Evolutionary conservation across 257 asterid genomes (phyloP).

Genomic region (Solanum virginianum): DNA sequence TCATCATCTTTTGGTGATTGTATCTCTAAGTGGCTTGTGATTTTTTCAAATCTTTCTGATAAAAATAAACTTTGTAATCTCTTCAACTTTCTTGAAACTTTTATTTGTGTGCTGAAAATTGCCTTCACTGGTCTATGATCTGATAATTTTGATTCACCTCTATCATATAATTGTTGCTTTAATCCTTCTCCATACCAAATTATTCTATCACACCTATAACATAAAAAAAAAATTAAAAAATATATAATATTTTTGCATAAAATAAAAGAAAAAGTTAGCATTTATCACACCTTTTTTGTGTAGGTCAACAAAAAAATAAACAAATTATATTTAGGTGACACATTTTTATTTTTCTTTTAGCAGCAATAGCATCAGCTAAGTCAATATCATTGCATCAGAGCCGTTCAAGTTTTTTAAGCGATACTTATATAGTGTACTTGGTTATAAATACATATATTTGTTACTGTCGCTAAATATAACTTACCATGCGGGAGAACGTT

Average conservation of each 20-base stretch:
- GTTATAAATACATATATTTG: too few species aligned
- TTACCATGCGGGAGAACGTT: constrained; percentile 62
- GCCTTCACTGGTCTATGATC: constrained; percentile 60
- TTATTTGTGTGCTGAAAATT: constrained; percentile 29
- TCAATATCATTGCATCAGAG: not conserved
- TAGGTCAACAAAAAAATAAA: too few species aligned
- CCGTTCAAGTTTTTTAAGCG: not conserved
- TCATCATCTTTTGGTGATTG: not conserved
- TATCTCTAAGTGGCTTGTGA: constrained; percentile 4
- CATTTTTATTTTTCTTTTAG: not conserved
- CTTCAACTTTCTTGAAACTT: constrained; percentile 15
- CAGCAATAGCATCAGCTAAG: too few species aligned
- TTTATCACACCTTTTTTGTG: not conserved
- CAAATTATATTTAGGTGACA: too few species aligned
- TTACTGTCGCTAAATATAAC: not conserved
- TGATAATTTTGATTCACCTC: constrained; percentile 50
- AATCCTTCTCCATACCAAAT: constrained; percentile 55
- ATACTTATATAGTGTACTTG: too few species aligned
- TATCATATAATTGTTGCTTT: constrained; percentile 33
- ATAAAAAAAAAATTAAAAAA: too few species aligned
- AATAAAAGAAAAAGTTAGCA: not conserved
- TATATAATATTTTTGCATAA: not conserved
- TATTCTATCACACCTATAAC: constrained; percentile 56
- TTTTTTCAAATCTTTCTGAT: constrained; percentile 30
- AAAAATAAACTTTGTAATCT: constrained; percentile 26